phyloP scores from a whole-genome alignment of 1,139 yeast genomes.

The Blastobotrys elegans region DNA sequence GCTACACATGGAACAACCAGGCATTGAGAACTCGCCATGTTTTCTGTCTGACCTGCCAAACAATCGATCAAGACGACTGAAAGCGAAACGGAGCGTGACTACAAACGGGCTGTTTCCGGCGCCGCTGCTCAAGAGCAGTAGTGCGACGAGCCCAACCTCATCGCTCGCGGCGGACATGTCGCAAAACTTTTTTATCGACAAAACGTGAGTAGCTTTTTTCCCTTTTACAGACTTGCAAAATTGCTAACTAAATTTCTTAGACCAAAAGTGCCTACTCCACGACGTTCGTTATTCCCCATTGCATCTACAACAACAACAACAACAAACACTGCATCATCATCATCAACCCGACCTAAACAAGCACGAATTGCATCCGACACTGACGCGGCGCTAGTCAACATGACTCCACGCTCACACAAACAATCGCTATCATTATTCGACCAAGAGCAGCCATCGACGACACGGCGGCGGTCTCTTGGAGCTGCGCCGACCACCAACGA shows the following conservation, averaged over 20 bases:
- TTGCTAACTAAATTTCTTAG: constrained; percentile 3
- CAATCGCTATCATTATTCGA: background rate
- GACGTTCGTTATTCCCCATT: constrained; percentile 30
- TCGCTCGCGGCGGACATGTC: constrained; percentile 45
- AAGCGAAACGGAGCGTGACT: constrained; percentile 4
- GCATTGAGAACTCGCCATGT: constrained; percentile 21
- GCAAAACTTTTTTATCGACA: constrained; percentile 43
- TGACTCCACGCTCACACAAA: constrained; percentile 6
- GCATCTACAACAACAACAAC: background rate
- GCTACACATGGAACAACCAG: background rate
- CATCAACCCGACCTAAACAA: constrained; percentile 4
- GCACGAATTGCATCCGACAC: constrained; percentile 3
- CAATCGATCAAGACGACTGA: constrained; percentile 15
- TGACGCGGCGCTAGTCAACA: constrained; percentile 1
- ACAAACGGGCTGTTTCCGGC: constrained; percentile 15
- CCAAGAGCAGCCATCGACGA: background rate
- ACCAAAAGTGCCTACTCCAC: constrained; percentile 32
- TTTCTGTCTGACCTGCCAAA: constrained; percentile 18
- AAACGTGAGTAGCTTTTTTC: constrained; percentile 24
- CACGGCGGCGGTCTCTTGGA: background rate
- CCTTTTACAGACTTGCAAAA: no score
- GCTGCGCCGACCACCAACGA: constrained; percentile 4
- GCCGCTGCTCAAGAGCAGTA: background rate
- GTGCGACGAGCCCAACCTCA: constrained; percentile 36
- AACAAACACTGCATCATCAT: background rate